Base-by-base conservation (phyloP, 164 flowering plant species). In the Aristolochia californica region DNA sequence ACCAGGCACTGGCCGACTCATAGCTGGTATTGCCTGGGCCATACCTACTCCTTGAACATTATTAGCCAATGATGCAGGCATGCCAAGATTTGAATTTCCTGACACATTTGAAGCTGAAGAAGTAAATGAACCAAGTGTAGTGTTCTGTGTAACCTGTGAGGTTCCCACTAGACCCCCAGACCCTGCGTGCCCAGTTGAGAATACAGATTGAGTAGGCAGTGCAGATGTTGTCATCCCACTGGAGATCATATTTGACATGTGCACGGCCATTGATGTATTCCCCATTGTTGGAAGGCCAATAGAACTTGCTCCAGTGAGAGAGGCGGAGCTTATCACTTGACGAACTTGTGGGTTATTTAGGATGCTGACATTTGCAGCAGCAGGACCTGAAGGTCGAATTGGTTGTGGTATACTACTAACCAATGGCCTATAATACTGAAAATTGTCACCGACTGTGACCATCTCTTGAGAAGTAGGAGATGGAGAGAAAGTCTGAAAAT, bases 191-290 rank as follows among this genome's bases (percentile, higher is more conserved):
- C 80, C 88, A 58, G 90, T 76, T 56, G 96, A 75, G 62, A 80
- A 70, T 30, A 77, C 82, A 57, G 67, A 77, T 71, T 84, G 96
- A 61, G 88, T 69, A 45, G 87, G 80, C 43, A 78, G 52, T 45
- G 61, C 75, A 58, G 94, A 73, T 51, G 96, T 80, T 54, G 82
- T 62, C 88, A 85, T 87, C 61, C 96, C 98, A 74, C 80, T 84
- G 58, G 96, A 86, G 59, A 91, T 83, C 96, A 91, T 82, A 51
- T 83, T 91, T 53, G 90, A 83, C 88, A 88, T 76, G 58, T 85
- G 93, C 84, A 85, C 74, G 24, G 85, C 81, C 67, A 91, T 77
- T 21, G 84, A 79, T 64, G 76, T 75, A 66, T 75, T 85, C 50
- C 80, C 80, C 78, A 84, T 75, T 45, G 86, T 73, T 56, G 63